Evolutionary conservation across 441 rosid species (phyloP).

Genomic region (Erodium moschatum): DNA sequence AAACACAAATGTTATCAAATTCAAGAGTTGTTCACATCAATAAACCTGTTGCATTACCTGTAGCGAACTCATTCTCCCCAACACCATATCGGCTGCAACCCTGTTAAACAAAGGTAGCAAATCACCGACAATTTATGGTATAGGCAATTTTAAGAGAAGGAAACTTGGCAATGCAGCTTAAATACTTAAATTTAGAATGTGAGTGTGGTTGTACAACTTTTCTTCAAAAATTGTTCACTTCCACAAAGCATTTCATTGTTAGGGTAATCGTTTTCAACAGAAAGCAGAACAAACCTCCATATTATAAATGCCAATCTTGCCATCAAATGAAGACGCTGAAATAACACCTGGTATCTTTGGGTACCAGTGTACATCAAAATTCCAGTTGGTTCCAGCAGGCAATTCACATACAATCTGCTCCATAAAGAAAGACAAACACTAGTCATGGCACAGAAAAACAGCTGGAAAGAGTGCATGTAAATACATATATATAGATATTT

Average conservation of each 20-base stretch:
- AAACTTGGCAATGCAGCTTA: neutral
- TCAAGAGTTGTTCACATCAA: neutral
- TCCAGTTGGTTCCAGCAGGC: conserved; percentile 96
- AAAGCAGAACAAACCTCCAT: conserved; percentile 57
- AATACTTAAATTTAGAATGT: neutral
- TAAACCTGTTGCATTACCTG: conserved; percentile 40
- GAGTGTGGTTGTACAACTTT: neutral
- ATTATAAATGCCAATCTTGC: conserved; percentile 86
- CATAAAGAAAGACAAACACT: conserved; percentile 7
- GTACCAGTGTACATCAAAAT: conserved; percentile 99
- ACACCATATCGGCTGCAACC: conserved; percentile 70
- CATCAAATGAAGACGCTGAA: conserved; percentile 97
- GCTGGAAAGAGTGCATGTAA: neutral
- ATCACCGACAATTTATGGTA: neutral
- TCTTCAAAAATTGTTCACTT: neutral
- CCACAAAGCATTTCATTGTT: neutral
- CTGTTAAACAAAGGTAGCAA: conserved; percentile 35
- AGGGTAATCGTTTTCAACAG: conserved; percentile 4
- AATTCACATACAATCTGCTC: conserved; percentile 80
- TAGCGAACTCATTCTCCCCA: conserved; percentile 48
- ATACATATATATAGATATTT: conserved; percentile 5
- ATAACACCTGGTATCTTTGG: conserved; percentile 93
- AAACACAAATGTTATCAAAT: no score
- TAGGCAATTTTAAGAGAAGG: neutral
- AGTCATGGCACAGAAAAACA: conserved; percentile 6